Percentiles rank a stretch among this genome's conserved stretches.
Evolutionary conservation across 306 rosid genomes (phyloP).

Genomic region (Rubus idaeus): DNA sequence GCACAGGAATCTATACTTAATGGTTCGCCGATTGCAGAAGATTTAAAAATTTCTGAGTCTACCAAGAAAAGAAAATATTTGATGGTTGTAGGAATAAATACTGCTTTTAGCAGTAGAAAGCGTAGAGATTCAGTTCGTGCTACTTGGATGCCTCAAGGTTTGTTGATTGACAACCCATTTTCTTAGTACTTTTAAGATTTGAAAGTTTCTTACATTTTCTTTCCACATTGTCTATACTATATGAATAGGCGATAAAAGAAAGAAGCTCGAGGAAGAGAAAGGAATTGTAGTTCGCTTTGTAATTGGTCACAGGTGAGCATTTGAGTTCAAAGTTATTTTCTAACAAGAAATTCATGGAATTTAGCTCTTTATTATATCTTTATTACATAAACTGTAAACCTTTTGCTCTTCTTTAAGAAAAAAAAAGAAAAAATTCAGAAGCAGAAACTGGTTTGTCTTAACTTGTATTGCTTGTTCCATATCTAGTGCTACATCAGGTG

Average conservation of each 20-base stretch:
- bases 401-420: neutral
- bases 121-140: constrained; percentile 60
- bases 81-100: constrained; percentile 56
- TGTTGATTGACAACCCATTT: constrained; percentile 5
- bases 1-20: constrained; percentile 47
- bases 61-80: constrained; percentile 44
- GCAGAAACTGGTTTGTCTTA: neutral
- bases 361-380: neutral
- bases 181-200: neutral
- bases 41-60: constrained; percentile 29
- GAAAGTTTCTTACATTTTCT: neutral
- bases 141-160: constrained; percentile 70
- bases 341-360: neutral
- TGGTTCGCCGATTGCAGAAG: constrained; percentile 37
- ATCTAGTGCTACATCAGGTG: constrained; percentile 59
- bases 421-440: neutral
- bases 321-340: constrained; percentile 14
- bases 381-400: neutral
- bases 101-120: constrained; percentile 64
- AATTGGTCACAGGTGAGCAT: constrained; percentile 55
- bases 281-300: constrained; percentile 56
- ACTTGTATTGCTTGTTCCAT: neutral
- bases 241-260: constrained; percentile 43
- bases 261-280: constrained; percentile 59
- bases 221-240: neutral